Base-by-base conservation (phyloP, 2,329 filamentous ascomycete species). In the Diaporthe amygdali region DNA sequence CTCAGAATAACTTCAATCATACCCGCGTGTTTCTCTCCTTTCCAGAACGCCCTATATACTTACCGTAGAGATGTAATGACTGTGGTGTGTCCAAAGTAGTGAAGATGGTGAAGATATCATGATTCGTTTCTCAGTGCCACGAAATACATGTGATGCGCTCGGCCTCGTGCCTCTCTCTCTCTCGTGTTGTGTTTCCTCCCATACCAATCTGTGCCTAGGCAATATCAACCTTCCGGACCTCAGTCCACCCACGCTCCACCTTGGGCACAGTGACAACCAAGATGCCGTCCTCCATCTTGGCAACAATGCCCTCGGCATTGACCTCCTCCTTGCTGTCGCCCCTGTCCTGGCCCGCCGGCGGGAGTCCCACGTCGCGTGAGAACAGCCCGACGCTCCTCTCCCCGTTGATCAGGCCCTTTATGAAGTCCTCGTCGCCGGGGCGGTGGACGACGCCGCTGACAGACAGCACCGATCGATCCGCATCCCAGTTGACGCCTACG, bases 211-310 rank as follows among this genome's bases (percentile, higher is more conserved):
- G 7, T 8, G 30, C 59, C n/a, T 49, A 64, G 59, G 44, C 59
- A 72, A 91, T 87, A 69, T 91, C 88, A 49, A 91, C 86, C 79
- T 87, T 88, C 77, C 84, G 86, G 72, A 91, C 84, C 76, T 91
- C 88, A 75, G 90, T 92, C 84, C 90, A 90, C 75, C 90, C 90
- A 80, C 86, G 89, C 78, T 92, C 90, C 9, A 89, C 77, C 84
- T 94, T 95, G 9, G 93, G 93, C 2, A 97, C 89, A n/a, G 89
- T 90, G n/a, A 97, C 86, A 44, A 91, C 84, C 75, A 97, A 80
- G 1, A 97, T 84, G 6, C 94, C 94, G 78, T 96, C 92, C 80
- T 94, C 92, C 82, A 97, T 86, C 82, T 90, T 94, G 3, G 94
- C 93, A 2, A 85, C 87, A 77, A 96, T 96, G 30, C 82, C 85